phyloP scores from a whole-genome alignment of 345 rosid species.

The Cardamine occulta region DNA sequence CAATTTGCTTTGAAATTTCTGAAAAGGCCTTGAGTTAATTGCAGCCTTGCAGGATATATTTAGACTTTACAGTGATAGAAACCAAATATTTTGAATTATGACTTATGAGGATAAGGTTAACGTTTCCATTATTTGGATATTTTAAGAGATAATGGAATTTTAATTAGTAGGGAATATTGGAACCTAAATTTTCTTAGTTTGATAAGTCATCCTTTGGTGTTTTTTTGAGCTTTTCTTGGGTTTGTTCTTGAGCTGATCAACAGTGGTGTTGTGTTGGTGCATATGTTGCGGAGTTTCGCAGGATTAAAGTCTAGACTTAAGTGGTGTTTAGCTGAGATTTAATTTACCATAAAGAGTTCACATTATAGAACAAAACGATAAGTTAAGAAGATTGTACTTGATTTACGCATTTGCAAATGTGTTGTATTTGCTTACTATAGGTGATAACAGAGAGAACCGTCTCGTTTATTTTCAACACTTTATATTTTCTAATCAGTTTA shows the following conservation, averaged over 20 bases:
- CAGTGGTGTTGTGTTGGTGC: neutral
- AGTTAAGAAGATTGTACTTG: too few relatives aligned
- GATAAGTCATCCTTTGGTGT: neutral
- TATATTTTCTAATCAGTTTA: neutral
- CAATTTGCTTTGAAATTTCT: neutral
- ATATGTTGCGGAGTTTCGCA: neutral
- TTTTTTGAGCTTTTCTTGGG: neutral
- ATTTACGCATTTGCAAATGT: too few relatives aligned
- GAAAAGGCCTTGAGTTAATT: neutral
- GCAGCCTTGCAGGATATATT: neutral
- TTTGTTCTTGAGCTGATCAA: neutral
- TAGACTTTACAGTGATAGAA: neutral
- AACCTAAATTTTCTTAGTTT: neutral
- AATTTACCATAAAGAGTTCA: neutral
- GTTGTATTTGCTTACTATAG: too few relatives aligned
- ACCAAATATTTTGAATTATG: neutral
- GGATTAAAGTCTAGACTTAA: too few relatives aligned
- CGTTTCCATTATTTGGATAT: neutral
- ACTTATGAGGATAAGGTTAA: neutral
- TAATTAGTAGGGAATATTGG: neutral
- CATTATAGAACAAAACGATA: neutral
- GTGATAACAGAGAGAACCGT: too few relatives aligned
- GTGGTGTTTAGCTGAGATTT: neutral
- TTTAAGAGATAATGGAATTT: neutral
- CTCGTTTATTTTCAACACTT: neutral